These are phyloP conservation scores for Malassezia vespertilionis DNA, from an alignment of 1,284 basidiomycete species.

Conservation along the genomic window DNA sequence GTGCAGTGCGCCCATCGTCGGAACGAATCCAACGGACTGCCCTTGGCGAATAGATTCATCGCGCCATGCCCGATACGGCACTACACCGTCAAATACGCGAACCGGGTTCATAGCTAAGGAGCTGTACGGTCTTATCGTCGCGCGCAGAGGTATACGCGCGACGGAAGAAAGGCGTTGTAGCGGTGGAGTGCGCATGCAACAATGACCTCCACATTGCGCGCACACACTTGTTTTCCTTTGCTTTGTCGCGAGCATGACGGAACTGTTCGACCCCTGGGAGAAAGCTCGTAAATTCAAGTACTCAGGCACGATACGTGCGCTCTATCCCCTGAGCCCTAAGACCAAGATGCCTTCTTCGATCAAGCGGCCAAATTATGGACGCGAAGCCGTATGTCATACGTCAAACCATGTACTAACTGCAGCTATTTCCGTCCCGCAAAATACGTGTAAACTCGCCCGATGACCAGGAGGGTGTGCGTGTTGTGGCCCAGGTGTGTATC, in stretches of 20 bases:
- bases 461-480: slow-evolving; percentile 40
- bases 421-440: slow-evolving; percentile 36
- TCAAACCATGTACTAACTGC: background rate
- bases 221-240: no score
- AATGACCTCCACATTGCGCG: no score
- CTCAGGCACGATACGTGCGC: slow-evolving; percentile 31
- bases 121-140: no score
- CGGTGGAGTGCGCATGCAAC: no score
- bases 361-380: slow-evolving; percentile 42
- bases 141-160: no score
- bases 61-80: slow-evolving; percentile 12
- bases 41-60: slow-evolving; percentile 5
- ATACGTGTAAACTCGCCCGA: slow-evolving; percentile 35
- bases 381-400: slow-evolving; percentile 40
- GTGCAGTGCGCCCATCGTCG: slow-evolving; percentile 95
- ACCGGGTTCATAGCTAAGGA: no score
- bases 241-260: no score
- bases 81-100: slow-evolving; percentile 2
- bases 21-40: slow-evolving; percentile 67
- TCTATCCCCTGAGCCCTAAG: slow-evolving; percentile 40
- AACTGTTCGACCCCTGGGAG: slow-evolving; percentile 33
- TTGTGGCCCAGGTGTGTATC: slow-evolving; percentile 20
- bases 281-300: slow-evolving; percentile 31
- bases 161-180: no score
- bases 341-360: slow-evolving; percentile 37